phyloP scores from a whole-genome alignment of 257 asterid genomes.

The Linaria vulgaris region DNA sequence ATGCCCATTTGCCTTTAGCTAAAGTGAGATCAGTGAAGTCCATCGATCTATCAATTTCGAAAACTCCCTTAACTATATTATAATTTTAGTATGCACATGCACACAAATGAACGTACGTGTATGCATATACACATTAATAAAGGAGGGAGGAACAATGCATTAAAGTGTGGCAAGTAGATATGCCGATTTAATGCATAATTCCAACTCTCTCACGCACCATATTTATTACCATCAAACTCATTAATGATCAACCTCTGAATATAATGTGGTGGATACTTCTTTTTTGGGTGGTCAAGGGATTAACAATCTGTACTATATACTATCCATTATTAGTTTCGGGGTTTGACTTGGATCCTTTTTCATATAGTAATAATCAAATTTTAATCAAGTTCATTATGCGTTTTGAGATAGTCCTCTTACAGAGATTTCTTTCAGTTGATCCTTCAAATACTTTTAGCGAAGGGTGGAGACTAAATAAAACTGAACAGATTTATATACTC shows the following conservation, averaged over 20 bases:
- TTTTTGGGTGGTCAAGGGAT: slow-evolving; percentile 23
- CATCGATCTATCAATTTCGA: slow-evolving; percentile 14
- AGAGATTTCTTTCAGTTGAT: too few species aligned
- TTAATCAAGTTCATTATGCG: too few species aligned
- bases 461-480: too few species aligned
- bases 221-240: slow-evolving; percentile 33
- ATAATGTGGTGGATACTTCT: slow-evolving; percentile 26
- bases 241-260: slow-evolving; percentile 33
- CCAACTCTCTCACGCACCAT: slow-evolving; percentile 42
- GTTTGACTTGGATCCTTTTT: too few species aligned
- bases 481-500: too few species aligned
- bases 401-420: too few species aligned
- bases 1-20: slow-evolving; percentile 20
- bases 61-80: too few species aligned
- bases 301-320: background rate
- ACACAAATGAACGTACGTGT: too few species aligned
- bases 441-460: too few species aligned
- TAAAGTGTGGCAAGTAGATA: slow-evolving; percentile 54
- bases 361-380: too few species aligned
- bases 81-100: too few species aligned
- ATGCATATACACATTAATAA: background rate
- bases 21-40: slow-evolving; percentile 50
- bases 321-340: too few species aligned
- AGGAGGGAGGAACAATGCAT: slow-evolving; percentile 46
- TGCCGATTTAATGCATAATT: slow-evolving; percentile 55